Evolutionary conservation across 2,329 filamentous ascomycete genomes (phyloP).

Genomic region (Pseudogymnoascus sp.): DNA sequence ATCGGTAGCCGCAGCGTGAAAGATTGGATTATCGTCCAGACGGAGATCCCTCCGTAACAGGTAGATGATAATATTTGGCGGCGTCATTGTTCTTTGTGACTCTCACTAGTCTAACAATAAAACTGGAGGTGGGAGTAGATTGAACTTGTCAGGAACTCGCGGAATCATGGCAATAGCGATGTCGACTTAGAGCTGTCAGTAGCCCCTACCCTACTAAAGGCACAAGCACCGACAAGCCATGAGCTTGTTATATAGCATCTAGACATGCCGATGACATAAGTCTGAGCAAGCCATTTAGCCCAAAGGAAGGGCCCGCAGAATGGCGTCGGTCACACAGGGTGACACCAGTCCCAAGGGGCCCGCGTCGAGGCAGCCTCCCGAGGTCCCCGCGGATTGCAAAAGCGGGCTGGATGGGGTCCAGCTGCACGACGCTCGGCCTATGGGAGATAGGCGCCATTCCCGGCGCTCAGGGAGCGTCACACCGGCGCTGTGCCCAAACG

Average conservation of each 20-base stretch:
- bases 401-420: constrained; percentile 6
- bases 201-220: constrained; percentile 1
- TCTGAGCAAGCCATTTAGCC: background rate
- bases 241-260: constrained; percentile 7
- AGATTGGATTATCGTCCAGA: constrained; percentile 64
- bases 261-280: background rate
- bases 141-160: background rate
- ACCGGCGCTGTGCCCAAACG: constrained; percentile 1
- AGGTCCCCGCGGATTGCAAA: constrained; percentile 4
- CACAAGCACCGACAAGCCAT: background rate
- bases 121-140: background rate
- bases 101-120: background rate
- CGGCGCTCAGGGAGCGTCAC: background rate
- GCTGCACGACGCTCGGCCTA: background rate
- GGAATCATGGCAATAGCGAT: constrained; percentile 1
- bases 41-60: constrained; percentile 66
- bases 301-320: constrained; percentile 4
- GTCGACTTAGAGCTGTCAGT: background rate
- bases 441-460: background rate
- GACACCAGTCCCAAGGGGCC: constrained; percentile 4
- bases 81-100: constrained; percentile 20
- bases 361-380: constrained; percentile 2
- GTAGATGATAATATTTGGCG: constrained; percentile 56
- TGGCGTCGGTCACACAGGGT: background rate
- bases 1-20: constrained; percentile 47